Conservation (phyloP, 352 stramenopile genomes). For the Blastocystis sp. region DNA sequence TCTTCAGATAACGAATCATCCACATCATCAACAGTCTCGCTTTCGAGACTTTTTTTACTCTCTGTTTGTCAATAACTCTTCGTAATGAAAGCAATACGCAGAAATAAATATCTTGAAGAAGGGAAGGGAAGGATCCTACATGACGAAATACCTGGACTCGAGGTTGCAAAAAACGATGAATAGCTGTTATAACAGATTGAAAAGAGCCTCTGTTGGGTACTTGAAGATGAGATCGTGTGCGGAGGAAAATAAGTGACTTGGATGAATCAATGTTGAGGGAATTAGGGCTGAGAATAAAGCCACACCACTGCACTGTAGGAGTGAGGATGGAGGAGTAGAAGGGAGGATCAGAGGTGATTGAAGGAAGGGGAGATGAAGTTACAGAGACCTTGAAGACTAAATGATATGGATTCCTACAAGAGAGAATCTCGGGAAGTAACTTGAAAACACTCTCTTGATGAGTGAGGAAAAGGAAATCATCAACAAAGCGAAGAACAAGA, state of each 20-base stretch:
- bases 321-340: no score
- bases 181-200: neutral
- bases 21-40: neutral
- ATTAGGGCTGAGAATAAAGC: neutral
- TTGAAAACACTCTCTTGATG: neutral
- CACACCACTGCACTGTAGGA: neutral
- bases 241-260: neutral
- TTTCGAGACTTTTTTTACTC: neutral
- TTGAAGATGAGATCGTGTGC: neutral
- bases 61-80: neutral
- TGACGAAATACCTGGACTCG: neutral
- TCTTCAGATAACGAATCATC: neutral
- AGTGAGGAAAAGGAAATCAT: slow-evolving; percentile 2
- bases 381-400: neutral
- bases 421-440: neutral
- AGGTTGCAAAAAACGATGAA: neutral
- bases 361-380: neutral
- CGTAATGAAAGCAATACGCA: neutral
- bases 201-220: neutral
- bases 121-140: neutral
- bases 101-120: neutral
- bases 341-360: neutral
- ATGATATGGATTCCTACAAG: neutral
- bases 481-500: neutral
- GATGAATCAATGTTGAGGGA: neutral